phyloP scores from a whole-genome alignment of 2,329 filamentous ascomycete species.

The Diaporthe ampelina region DNA sequence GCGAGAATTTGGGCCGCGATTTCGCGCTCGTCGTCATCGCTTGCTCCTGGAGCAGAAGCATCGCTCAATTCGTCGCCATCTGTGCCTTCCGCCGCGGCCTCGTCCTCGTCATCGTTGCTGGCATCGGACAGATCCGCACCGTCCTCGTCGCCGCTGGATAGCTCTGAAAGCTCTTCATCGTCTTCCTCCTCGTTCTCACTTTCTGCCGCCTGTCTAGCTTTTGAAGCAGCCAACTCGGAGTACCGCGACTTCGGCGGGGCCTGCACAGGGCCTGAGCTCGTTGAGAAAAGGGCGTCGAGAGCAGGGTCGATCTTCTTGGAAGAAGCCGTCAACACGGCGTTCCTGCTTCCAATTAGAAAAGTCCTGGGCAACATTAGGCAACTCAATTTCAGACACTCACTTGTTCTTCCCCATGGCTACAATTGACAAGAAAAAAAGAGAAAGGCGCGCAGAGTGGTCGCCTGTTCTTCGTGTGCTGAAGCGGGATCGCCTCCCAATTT shows the following conservation, averaged over 20 bases:
- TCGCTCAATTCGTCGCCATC: conserved; percentile 55
- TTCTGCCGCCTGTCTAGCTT: conserved; percentile 46
- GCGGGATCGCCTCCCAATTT: conserved; percentile 20
- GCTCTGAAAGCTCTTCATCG: conserved; percentile 42
- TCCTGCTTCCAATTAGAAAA: conserved; percentile 49
- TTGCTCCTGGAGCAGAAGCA: conserved; percentile 44
- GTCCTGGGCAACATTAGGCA: not conserved
- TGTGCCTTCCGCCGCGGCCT: conserved; percentile 54
- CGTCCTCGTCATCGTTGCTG: conserved; percentile 60
- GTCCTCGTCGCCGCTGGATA: conserved; percentile 48
- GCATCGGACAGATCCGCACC: conserved; percentile 50
- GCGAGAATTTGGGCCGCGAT: conserved; percentile 51
- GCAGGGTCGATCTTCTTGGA: conserved; percentile 75
- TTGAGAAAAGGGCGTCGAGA: conserved; percentile 78
- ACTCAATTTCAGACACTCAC: conserved; percentile 11
- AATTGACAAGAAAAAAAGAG: not conserved
- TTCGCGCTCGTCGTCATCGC: conserved; percentile 50
- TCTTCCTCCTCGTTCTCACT: conserved; percentile 45
- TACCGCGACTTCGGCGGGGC: conserved; percentile 62
- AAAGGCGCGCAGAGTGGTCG: conserved; percentile 2
- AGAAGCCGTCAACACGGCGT: conserved; percentile 57
- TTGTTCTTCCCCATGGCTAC: conserved; percentile 39
- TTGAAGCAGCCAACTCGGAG: conserved; percentile 51
- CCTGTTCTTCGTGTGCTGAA: conserved; percentile 7
- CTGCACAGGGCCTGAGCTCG: conserved; percentile 75